Evolutionary conservation across 1,284 basidiomycete genomes (phyloP).

Genomic region (Boletellus deceptivus): DNA sequence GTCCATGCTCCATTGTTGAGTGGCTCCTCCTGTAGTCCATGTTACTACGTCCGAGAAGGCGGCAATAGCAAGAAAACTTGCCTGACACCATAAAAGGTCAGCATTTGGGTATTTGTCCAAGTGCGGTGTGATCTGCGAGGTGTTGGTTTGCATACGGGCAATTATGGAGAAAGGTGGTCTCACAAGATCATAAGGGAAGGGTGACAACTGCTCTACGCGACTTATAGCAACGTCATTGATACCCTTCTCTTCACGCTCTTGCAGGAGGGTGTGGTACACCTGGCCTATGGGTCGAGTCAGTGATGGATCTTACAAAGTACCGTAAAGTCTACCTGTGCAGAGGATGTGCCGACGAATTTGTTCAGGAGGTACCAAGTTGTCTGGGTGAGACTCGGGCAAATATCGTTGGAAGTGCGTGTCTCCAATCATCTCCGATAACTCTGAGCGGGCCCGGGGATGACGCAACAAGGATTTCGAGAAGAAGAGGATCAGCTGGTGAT

Average conservation of each 20-base stretch:
- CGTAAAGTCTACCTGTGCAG: conserved; percentile 58
- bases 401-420: conserved; percentile 94
- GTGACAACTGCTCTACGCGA: conserved; percentile 91
- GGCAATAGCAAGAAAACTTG: conserved; percentile 25
- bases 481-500: conserved; percentile 77
- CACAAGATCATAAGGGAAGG: conserved; percentile 93
- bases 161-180: conserved; percentile 20
- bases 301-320: background rate
- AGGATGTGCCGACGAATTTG: conserved; percentile 91
- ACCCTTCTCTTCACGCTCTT: conserved; percentile 86
- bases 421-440: conserved; percentile 84
- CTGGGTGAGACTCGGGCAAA: conserved; percentile 79
- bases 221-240: conserved; percentile 94
- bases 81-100: conserved; percentile 88
- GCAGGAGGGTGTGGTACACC: conserved; percentile 88
- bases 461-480: conserved; percentile 96
- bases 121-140: conserved; percentile 71
- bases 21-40: conserved; percentile 65
- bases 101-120: conserved; percentile 97
- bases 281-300: conserved; percentile 58
- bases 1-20: conserved; percentile 94
- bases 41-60: conserved; percentile 1
- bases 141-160: conserved; percentile 2
- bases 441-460: conserved; percentile 88
- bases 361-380: conserved; percentile 74